Evolutionary conservation across 2,329 filamentous ascomycete genomes (phyloP).

Genomic region (Colletotrichum godetiae): DNA sequence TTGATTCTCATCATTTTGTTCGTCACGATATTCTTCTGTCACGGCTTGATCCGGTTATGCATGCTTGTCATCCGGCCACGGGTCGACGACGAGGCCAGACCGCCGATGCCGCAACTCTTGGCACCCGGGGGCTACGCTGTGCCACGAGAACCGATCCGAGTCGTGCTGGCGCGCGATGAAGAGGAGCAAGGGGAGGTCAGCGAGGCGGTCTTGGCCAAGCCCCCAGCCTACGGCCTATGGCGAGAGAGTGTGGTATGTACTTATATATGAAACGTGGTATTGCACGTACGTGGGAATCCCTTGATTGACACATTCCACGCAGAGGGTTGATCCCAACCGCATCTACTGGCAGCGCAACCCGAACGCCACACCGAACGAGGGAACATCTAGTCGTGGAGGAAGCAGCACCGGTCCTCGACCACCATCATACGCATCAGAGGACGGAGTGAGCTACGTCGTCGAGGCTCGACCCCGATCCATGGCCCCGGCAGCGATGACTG

Average conservation of each 20-base stretch:
- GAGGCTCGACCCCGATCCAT: slow-evolving; percentile 72
- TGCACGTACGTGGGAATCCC: neutral
- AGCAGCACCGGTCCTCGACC: slow-evolving; percentile 61
- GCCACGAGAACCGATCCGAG: slow-evolving; percentile 79
- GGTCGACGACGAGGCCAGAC: slow-evolving; percentile 35
- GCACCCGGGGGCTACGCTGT: slow-evolving; percentile 75
- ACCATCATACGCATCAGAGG: slow-evolving; percentile 81
- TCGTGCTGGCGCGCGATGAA: slow-evolving; percentile 80
- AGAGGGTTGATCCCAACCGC: slow-evolving; percentile 83
- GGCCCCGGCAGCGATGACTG: slow-evolving; percentile 47
- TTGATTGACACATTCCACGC: slow-evolving; percentile 12
- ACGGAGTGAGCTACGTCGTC: slow-evolving; percentile 78
- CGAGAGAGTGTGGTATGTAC: slow-evolving; percentile 79
- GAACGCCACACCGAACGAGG: slow-evolving; percentile 40
- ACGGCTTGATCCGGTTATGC: slow-evolving; percentile 79
- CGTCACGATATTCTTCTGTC: slow-evolving; percentile 82
- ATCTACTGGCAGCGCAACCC: slow-evolving; percentile 83
- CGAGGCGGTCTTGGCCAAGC: slow-evolving; percentile 68
- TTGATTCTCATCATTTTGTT: slow-evolving; percentile 82
- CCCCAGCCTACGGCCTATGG: slow-evolving; percentile 90
- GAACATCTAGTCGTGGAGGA: slow-evolving; percentile 13
- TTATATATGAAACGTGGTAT: neutral
- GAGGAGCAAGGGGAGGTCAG: slow-evolving; percentile 64
- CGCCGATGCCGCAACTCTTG: slow-evolving; percentile 54
- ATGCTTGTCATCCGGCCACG: slow-evolving; percentile 69